Percentiles rank a stretch among this genome's conserved stretches.
These are phyloP conservation scores for Pelargonium australe DNA, from an alignment of 441 rosid species.

Conservation along the genomic window DNA sequence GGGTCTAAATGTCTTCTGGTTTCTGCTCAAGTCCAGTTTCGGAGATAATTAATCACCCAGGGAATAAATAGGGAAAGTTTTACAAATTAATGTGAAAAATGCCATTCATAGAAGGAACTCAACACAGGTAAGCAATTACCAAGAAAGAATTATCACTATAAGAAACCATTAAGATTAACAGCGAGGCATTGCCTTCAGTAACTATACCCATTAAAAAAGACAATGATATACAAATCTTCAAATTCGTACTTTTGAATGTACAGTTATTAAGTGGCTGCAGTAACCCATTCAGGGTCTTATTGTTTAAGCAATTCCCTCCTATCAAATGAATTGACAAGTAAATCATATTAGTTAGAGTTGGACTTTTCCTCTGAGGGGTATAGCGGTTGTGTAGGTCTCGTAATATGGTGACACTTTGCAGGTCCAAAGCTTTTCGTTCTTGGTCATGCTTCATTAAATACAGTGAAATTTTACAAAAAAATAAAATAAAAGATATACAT, in stretches of 20 bases:
- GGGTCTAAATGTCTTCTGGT: slow-evolving; percentile 63
- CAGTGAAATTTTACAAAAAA: too few relatives aligned
- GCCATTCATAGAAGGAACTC: background rate
- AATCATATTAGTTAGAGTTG: background rate
- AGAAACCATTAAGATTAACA: slow-evolving; percentile 7
- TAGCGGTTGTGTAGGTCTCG: too few relatives aligned
- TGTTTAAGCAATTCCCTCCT: background rate
- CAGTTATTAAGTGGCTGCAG: background rate
- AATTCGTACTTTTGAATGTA: background rate
- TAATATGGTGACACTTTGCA: too few relatives aligned
- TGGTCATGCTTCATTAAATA: too few relatives aligned
- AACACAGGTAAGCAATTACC: slow-evolving; percentile 2
- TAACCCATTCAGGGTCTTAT: background rate
- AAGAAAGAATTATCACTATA: background rate
- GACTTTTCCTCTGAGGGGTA: too few relatives aligned
- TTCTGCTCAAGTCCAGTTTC: slow-evolving; percentile 31
- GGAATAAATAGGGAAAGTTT: background rate
- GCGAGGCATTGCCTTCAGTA: background rate
- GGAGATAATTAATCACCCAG: slow-evolving; percentile 1
- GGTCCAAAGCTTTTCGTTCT: too few relatives aligned
- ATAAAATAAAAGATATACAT: too few relatives aligned
- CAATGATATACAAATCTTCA: background rate
- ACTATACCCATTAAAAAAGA: background rate
- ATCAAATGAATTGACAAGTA: background rate
- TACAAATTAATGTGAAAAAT: background rate